Percentiles rank a stretch among this genome's conserved stretches.
Evolutionary conservation across 2,329 filamentous ascomycete species (phyloP).

Genomic region (Epichloe sp.): DNA sequence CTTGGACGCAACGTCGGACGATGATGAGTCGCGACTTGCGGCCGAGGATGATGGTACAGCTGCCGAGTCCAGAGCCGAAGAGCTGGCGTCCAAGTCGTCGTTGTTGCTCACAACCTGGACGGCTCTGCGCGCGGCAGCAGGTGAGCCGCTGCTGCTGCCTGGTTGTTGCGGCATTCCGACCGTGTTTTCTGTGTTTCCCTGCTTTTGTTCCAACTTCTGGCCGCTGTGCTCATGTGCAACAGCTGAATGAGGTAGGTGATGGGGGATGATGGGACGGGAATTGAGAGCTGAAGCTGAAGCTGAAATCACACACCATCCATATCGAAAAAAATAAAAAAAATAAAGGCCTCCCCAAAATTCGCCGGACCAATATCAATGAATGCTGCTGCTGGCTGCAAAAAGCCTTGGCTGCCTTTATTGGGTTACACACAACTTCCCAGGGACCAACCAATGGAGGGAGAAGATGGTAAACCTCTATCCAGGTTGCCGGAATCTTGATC

Average conservation of each 20-base stretch:
- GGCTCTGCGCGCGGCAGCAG: not conserved
- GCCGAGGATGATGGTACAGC: not conserved
- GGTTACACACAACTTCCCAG: not conserved
- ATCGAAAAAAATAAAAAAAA: not conserved
- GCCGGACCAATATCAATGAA: no score
- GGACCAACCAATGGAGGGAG: no score
- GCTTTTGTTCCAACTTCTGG: no score
- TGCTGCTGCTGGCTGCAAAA: not conserved
- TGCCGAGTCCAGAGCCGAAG: not conserved
- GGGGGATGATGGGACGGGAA: not conserved
- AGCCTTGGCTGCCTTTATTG: not conserved
- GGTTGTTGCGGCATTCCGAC: not conserved
- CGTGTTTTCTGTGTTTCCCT: no score
- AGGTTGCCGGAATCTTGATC: no score
- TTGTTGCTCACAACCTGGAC: not conserved
- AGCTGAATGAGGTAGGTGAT: no score
- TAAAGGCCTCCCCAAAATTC: no score
- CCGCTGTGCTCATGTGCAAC: no score
- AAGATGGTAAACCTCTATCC: no score
- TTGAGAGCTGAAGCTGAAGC: not conserved
- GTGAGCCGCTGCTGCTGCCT: not conserved
- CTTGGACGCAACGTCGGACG: conserved; percentile 4
- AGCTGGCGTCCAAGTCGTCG: not conserved
- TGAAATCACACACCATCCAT: not conserved
- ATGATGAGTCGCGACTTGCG: not conserved